These are phyloP conservation scores for Trichoderma virens DNA, from an alignment of 495 filamentous ascomycete genomes.

Conservation along the genomic window DNA sequence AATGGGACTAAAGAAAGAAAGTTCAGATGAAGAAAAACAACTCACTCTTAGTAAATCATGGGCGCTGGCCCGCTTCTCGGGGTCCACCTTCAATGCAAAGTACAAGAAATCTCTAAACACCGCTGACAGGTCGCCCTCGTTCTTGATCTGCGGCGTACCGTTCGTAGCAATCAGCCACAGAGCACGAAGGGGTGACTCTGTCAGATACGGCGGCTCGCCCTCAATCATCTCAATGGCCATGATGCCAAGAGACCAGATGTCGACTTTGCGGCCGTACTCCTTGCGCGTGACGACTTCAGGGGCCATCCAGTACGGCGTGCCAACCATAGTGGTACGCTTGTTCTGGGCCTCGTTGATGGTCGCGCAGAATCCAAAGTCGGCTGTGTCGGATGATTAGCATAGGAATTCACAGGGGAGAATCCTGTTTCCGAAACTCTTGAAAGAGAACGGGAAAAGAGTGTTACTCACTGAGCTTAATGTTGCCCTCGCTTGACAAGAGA, in stretches of 20 bases:
- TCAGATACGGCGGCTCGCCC: conserved; percentile 94
- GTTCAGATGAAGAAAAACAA: conserved; percentile 14
- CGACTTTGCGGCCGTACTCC: conserved; percentile 96
- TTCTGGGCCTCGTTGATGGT: conserved; percentile 96
- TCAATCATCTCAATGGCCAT: conserved; percentile 99
- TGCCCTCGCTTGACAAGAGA: conserved; percentile 85
- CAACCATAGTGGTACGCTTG: conserved; percentile 98
- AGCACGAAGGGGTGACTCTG: conserved; percentile 86
- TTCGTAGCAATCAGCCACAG: conserved; percentile 96
- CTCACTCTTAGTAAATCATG: conserved; percentile 84
- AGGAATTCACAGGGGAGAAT: too few relatives aligned
- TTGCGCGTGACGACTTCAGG: conserved; percentile 96
- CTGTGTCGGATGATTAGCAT: conserved; percentile 32
- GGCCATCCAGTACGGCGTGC: conserved; percentile 99
- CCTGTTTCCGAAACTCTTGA: too few relatives aligned
- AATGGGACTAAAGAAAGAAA: neutral
- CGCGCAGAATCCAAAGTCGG: conserved; percentile 98
- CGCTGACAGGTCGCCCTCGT: conserved; percentile 71
- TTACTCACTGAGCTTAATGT: conserved; percentile 91
- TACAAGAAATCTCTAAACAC: conserved; percentile 85
- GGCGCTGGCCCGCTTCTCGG: conserved; percentile 90
- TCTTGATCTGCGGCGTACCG: conserved; percentile 90
- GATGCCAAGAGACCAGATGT: conserved; percentile 97
- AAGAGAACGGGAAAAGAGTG: too few relatives aligned
- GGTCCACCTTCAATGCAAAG: conserved; percentile 88